Conservation (phyloP, 2,329 filamentous ascomycete species). For the Epichloe elymi region DNA sequence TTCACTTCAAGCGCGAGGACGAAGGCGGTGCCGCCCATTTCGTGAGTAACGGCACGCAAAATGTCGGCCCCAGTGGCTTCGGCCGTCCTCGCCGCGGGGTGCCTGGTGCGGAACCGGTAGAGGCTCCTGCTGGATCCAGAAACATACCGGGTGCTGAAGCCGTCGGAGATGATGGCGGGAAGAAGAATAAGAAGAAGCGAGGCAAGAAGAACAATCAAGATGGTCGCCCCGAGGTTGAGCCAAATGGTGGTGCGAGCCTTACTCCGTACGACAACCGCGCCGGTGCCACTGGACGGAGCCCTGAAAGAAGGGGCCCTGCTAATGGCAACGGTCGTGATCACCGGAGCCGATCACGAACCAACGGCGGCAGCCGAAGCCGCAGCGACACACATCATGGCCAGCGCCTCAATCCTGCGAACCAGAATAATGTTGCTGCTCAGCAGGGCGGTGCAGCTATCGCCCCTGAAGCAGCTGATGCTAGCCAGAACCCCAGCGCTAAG, state of each 20-base stretch:
- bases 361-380: conserved; percentile 37
- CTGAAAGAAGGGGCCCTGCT: conserved; percentile 45
- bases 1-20: conserved; percentile 95
- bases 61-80: conserved; percentile 67
- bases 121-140: conserved; percentile 54
- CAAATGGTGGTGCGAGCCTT: conserved; percentile 32
- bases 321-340: conserved; percentile 28
- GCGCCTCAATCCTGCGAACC: conserved; percentile 15
- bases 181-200: conserved; percentile 97
- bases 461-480: conserved; percentile 23
- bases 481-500: conserved; percentile 68
- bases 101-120: conserved; percentile 69
- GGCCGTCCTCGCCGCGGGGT: conserved; percentile 62
- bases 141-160: conserved; percentile 51
- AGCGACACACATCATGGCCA: conserved; percentile 34
- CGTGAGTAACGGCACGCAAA: conserved; percentile 62
- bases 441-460: conserved; percentile 33
- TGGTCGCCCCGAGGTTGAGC: conserved; percentile 36
- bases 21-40: conserved; percentile 85
- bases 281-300: conserved; percentile 40
- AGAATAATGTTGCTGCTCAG: conserved; percentile 11
- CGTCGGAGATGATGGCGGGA: conserved; percentile 55
- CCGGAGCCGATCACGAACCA: conserved; percentile 44
- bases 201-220: conserved; percentile 82
- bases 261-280: conserved; percentile 27